Conservation (phyloP, 257 asterid genomes). For the Plantago ovata region DNA sequence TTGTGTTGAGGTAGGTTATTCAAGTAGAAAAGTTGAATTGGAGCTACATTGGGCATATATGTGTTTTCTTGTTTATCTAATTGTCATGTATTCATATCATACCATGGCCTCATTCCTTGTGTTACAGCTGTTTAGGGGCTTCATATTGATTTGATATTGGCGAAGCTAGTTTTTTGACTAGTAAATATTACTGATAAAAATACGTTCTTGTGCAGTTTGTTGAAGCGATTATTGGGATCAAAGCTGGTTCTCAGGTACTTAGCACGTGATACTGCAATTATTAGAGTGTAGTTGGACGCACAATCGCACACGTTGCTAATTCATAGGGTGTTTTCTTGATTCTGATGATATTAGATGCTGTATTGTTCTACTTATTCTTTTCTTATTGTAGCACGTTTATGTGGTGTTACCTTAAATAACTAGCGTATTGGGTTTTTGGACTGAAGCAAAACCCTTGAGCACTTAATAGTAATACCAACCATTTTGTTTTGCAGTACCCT, state of each 20-base stretch:
- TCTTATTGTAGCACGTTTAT: too few relatives aligned
- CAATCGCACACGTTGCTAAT: too few relatives aligned
- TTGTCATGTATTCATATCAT: slow-evolving; percentile 7
- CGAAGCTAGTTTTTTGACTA: not conserved
- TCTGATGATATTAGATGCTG: too few relatives aligned
- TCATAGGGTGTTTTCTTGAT: too few relatives aligned
- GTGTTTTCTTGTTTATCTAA: not conserved
- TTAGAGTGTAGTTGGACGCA: not conserved
- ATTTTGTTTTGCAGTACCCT: slow-evolving; percentile 67
- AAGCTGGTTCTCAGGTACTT: slow-evolving; percentile 62
- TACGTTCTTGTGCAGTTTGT: slow-evolving; percentile 60
- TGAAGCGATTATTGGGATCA: slow-evolving; percentile 74
- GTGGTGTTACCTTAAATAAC: too few relatives aligned
- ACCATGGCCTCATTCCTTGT: slow-evolving; percentile 7
- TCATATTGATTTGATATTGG: slow-evolving; percentile 2
- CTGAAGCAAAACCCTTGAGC: not conserved
- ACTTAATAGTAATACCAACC: slow-evolving; percentile 5
- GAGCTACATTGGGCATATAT: not conserved
- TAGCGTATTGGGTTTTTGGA: not conserved
- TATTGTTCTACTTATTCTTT: too few relatives aligned
- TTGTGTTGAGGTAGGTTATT: not conserved
- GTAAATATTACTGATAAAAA: not conserved
- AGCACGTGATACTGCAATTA: not conserved
- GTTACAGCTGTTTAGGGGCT: not conserved
- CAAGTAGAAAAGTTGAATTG: not conserved